Conservation (phyloP, 164 flowering plant species). For the Vitis rupestris region DNA sequence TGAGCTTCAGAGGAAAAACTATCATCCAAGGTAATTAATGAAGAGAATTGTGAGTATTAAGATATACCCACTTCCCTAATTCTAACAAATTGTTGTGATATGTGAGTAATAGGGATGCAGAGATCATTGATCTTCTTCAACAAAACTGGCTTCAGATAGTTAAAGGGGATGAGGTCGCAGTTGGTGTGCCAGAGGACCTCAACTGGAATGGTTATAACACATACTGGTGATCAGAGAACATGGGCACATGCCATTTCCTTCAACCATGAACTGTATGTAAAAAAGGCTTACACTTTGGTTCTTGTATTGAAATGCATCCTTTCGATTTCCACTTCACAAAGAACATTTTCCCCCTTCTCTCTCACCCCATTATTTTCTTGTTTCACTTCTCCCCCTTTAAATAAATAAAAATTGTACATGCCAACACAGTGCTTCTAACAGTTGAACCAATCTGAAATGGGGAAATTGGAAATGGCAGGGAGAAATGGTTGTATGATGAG, state of each 20-base stretch:
- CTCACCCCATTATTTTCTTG: too few relatives aligned
- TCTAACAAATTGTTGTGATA: neutral
- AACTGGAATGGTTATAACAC: slow-evolving; percentile 33
- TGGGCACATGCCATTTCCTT: neutral
- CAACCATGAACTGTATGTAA: neutral
- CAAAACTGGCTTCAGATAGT: slow-evolving; percentile 33
- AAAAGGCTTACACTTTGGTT: neutral
- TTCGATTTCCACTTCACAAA: neutral
- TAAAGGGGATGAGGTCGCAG: slow-evolving; percentile 14
- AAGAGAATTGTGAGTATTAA: too few relatives aligned
- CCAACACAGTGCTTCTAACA: too few relatives aligned
- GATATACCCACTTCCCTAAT: neutral
- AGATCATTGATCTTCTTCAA: slow-evolving; percentile 44
- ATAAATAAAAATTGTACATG: too few relatives aligned
- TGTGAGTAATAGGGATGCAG: slow-evolving; percentile 31
- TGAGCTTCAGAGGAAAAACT: slow-evolving; percentile 19
- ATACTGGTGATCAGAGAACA: slow-evolving; percentile 14
- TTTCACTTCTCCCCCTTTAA: too few relatives aligned
- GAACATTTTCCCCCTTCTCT: too few relatives aligned
- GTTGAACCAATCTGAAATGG: too few relatives aligned
- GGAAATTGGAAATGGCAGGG: too few relatives aligned
- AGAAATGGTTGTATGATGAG: too few relatives aligned
- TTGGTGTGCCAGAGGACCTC: slow-evolving; percentile 22
- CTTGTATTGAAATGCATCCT: neutral
- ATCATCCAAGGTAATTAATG: slow-evolving; percentile 33